These are phyloP conservation scores for Ottelia alismoides DNA, from an alignment of 106 monocot species.

Conservation along the genomic window DNA sequence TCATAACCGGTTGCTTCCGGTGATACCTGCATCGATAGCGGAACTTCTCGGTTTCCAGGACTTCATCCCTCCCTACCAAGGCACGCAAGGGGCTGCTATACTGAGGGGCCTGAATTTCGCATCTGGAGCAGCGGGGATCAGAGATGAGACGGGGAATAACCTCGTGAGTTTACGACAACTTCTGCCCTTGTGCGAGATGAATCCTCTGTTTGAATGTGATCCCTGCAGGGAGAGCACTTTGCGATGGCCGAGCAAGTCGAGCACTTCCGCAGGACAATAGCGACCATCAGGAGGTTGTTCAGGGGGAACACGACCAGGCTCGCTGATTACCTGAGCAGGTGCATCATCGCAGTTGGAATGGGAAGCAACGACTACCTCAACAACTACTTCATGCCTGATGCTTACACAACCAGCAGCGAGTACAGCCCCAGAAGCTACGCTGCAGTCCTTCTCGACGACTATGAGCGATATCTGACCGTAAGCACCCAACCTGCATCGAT, in stretches of 20 bases:
- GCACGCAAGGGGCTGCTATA: conserved; percentile 9
- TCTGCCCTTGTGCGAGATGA: background rate
- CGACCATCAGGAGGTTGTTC: conserved; percentile 25
- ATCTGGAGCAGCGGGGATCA: conserved; percentile 68
- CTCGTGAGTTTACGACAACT: conserved; percentile 23
- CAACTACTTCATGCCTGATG: conserved; percentile 63
- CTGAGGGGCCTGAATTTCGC: conserved; percentile 59
- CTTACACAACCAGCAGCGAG: conserved; percentile 19
- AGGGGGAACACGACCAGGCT: conserved; percentile 26
- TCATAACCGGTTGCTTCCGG: background rate
- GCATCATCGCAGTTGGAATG: conserved; percentile 37
- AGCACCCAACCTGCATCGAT: too few species aligned
- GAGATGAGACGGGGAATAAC: conserved; percentile 65
- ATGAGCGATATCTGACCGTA: conserved; percentile 40
- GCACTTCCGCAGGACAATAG: conserved; percentile 26
- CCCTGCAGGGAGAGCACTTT: conserved; percentile 48
- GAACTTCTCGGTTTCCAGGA: conserved; percentile 44
- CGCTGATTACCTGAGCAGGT: conserved; percentile 25
- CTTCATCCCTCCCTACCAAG: conserved; percentile 47
- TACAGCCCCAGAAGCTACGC: conserved; percentile 34
- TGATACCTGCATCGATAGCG: conserved; percentile 20
- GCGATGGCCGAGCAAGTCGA: conserved; percentile 39
- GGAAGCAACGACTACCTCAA: conserved; percentile 68
- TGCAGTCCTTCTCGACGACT: conserved; percentile 40
- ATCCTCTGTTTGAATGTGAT: background rate